Percentiles rank a stretch among this genome's conserved stretches.
Conservation (phyloP, 2,329 filamentous ascomycete genomes). For the Chrysoporthe deuterocubensis region DNA sequence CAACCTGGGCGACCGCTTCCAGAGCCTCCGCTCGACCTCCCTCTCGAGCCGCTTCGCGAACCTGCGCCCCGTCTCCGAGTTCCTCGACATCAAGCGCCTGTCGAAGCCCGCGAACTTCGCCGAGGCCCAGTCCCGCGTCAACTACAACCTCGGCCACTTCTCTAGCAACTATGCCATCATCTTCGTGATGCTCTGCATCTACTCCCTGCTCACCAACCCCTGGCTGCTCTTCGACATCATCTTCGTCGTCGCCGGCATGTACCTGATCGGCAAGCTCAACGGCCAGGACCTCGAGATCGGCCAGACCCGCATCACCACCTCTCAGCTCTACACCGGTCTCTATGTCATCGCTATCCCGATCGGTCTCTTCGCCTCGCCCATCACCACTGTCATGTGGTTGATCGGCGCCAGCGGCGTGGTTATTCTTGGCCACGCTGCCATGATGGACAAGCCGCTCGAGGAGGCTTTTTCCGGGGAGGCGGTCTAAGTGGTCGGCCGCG, state of each 20-base stretch:
- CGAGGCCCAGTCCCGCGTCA: constrained; percentile 88
- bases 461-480: constrained; percentile 99
- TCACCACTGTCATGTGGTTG: constrained; percentile 88
- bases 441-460: constrained; percentile 99
- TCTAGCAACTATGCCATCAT: constrained; percentile 97
- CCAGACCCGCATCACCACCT: constrained; percentile 79
- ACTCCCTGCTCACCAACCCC: constrained; percentile 88
- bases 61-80: constrained; percentile 87
- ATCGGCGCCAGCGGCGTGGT: constrained; percentile 93
- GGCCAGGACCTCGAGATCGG: constrained; percentile 89
- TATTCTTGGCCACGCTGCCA: constrained; percentile 90
- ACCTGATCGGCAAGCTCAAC: constrained; percentile 85
- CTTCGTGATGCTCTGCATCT: constrained; percentile 94
- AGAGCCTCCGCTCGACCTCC: constrained; percentile 78
- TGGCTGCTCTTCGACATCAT: constrained; percentile 90
- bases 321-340: constrained; percentile 91
- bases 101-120: constrained; percentile 92
- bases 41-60: constrained; percentile 86
- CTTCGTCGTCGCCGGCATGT: constrained; percentile 84
- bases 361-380: constrained; percentile 81
- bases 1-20: constrained; percentile 84
- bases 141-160: constrained; percentile 97
- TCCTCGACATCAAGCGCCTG: constrained; percentile 92
- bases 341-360: constrained; percentile 83
- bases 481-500: constrained; percentile 99